phyloP scores from a whole-genome alignment of 2,329 filamentous ascomycete species.

The Xylariaceae sp. region DNA sequence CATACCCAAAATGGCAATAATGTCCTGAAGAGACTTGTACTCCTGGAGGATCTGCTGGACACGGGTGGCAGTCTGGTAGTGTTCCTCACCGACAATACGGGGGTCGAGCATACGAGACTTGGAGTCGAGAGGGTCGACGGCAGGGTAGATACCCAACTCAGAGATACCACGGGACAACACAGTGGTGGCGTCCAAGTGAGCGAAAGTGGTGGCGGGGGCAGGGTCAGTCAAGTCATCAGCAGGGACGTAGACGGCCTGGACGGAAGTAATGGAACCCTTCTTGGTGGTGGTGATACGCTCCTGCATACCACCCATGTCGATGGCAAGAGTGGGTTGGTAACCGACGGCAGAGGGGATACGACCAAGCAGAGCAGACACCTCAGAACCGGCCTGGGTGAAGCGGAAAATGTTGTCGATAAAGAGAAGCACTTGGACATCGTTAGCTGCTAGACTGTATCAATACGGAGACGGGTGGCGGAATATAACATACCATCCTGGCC shows the following conservation, averaged over 20 bases:
- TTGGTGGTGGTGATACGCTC: slow-evolving; percentile 99
- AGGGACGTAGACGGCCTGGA: slow-evolving; percentile 99
- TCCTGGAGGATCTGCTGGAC: slow-evolving; percentile 99
- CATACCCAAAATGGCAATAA: slow-evolving; percentile 99
- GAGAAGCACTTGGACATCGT: slow-evolving; percentile 64
- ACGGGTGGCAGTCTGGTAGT: slow-evolving; percentile 90
- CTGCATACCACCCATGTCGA: slow-evolving; percentile 99
- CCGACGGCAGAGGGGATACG: slow-evolving; percentile 99
- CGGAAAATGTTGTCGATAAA: slow-evolving; percentile 99
- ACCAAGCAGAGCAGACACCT: slow-evolving; percentile 98
- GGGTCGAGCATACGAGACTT: slow-evolving; percentile 99
- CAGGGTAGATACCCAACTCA: slow-evolving; percentile 99
- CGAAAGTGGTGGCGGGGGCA: slow-evolving; percentile 98
- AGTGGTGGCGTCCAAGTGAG: slow-evolving; percentile 99
- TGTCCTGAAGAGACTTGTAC: slow-evolving; percentile 99
- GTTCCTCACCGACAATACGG: slow-evolving; percentile 95
- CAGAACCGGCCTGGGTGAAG: slow-evolving; percentile 99
- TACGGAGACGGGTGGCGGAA: not conserved
- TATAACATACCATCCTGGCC: slow-evolving; percentile 73
- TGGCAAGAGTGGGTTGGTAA: slow-evolving; percentile 97
- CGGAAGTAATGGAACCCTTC: slow-evolving; percentile 99
- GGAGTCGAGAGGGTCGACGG: slow-evolving; percentile 98
- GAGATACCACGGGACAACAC: slow-evolving; percentile 99
- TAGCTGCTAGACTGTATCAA: slow-evolving; percentile 3
- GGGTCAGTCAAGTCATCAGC: slow-evolving; percentile 99